Evolutionary conservation across 441 rosid genomes (phyloP).

Genomic region (Iberis amara): DNA sequence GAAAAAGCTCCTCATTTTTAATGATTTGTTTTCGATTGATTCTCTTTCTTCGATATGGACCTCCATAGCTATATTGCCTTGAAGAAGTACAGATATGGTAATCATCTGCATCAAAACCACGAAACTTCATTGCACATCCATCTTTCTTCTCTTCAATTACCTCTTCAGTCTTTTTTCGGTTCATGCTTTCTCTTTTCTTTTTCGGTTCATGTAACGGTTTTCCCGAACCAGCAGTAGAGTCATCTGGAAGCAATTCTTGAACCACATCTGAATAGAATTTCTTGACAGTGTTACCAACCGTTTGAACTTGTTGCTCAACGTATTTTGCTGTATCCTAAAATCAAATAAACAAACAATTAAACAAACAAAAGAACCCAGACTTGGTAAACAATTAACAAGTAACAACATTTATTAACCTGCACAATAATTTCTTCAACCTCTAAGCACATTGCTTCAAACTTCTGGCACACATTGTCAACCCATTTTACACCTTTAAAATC

Average conservation of each 20-base stretch:
- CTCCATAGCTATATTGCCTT: conserved; percentile 30
- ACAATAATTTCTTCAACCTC: conserved; percentile 80
- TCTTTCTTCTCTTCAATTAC: conserved; percentile 28
- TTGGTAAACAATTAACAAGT: not conserved
- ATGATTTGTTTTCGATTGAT: conserved; percentile 23
- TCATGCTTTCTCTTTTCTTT: conserved; percentile 35
- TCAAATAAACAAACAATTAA: conserved; percentile 14
- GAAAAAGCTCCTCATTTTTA: conserved; percentile 24
- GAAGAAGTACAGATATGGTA: conserved; percentile 32
- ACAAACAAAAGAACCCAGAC: not conserved
- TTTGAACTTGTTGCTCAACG: conserved; percentile 73
- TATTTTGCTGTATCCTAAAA: conserved; percentile 65
- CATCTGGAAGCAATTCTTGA: conserved; percentile 53
- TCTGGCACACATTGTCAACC: conserved; percentile 67
- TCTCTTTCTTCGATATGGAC: conserved; percentile 32
- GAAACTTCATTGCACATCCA: conserved; percentile 24
- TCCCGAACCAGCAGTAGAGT: conserved; percentile 37
- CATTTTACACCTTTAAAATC: conserved; percentile 64
- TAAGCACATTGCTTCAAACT: conserved; percentile 82
- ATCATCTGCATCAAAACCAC: conserved; percentile 36
- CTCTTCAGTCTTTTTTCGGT: conserved; percentile 33
- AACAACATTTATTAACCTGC: conserved; percentile 42
- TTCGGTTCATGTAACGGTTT: conserved; percentile 34
- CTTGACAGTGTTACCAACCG: conserved; percentile 66
- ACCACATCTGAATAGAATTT: conserved; percentile 64